A percentile compares a stretch with the other conserved stretches of the same genome.
phyloP scores from a whole-genome alignment of 2,329 filamentous ascomycete species.

The Torrubiella hemipterigena region DNA sequence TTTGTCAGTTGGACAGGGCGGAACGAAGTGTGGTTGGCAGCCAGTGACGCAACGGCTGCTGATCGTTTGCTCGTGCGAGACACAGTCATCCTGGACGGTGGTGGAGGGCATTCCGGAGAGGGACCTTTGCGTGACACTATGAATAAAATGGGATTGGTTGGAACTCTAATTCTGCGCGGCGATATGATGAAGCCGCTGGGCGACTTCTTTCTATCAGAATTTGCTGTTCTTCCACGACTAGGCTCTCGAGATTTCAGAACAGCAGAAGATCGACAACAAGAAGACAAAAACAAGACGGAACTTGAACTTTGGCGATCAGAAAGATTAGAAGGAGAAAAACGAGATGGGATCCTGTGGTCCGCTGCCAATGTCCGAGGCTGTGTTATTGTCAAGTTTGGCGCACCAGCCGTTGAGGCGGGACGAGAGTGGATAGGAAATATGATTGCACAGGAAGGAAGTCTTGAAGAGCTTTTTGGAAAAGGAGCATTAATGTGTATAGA shows the following conservation, averaged over 20 bases:
- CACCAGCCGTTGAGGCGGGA: conserved; percentile 68
- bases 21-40: conserved; percentile 68
- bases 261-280: conserved; percentile 32
- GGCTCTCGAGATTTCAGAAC: conserved; percentile 67
- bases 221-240: conserved; percentile 65
- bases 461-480: conserved; percentile 63
- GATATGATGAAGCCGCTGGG: conserved; percentile 53
- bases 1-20: conserved; percentile 67
- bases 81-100: conserved; percentile 60
- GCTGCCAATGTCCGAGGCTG: conserved; percentile 71
- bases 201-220: conserved; percentile 68
- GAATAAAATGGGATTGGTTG: conserved; percentile 65
- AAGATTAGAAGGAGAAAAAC: conserved; percentile 46
- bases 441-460: conserved; percentile 61
- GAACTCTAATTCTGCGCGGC: conserved; percentile 74
- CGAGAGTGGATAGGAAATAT: conserved; percentile 69
- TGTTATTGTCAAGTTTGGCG: conserved; percentile 84
- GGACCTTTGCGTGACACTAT: conserved; percentile 48
- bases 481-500: conserved; percentile 67
- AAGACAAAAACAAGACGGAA: conserved; percentile 22
- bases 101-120: conserved; percentile 25
- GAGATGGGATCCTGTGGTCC: conserved; percentile 62
- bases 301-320: conserved; percentile 39
- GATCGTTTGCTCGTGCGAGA: conserved; percentile 70
- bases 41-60: conserved; percentile 18